Percentiles rank a stretch among this genome's conserved stretches.
Conservation (phyloP, 2,329 filamentous ascomycete genomes). For the Zymoseptoria brevis region DNA sequence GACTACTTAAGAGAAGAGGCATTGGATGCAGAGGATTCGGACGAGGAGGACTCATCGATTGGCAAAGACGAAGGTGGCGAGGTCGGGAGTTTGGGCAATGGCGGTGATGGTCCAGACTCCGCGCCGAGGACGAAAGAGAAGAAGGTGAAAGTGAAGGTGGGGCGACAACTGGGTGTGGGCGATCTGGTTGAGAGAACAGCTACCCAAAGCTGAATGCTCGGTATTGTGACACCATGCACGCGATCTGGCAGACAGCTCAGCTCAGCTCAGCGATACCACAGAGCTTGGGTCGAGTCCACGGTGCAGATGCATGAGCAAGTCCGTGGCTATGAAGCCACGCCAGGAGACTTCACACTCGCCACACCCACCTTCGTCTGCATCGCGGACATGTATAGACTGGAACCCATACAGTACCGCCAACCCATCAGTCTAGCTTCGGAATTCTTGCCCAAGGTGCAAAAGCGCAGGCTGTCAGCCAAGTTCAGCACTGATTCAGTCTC, state of each 20-base stretch:
- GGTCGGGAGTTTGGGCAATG: slow-evolving; percentile 31
- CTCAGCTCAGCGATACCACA: background rate
- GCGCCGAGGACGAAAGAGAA: slow-evolving; percentile 41
- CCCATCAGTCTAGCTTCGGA: background rate
- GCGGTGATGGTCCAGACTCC: slow-evolving; percentile 34
- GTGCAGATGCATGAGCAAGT: background rate
- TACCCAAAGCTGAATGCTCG: slow-evolving; percentile 1
- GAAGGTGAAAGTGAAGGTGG: slow-evolving; percentile 80
- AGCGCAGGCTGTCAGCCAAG: background rate
- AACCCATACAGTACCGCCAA: background rate
- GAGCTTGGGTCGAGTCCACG: background rate
- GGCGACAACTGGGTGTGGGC: slow-evolving; percentile 66
- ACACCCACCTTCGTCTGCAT: background rate
- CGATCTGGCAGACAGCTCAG: background rate
- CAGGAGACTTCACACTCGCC: too few species aligned
- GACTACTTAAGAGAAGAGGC: slow-evolving; percentile 49
- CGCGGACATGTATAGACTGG: background rate
- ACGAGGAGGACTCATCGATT: slow-evolving; percentile 31
- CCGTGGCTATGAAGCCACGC: background rate
- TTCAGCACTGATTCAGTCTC: background rate
- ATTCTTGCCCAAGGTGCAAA: background rate
- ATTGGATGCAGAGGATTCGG: slow-evolving; percentile 36
- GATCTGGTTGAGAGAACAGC: slow-evolving; percentile 55
- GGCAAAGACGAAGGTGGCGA: slow-evolving; percentile 36
- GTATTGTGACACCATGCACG: background rate